Percentiles rank a stretch among this genome's conserved stretches.
phyloP scores from a whole-genome alignment of 2,329 filamentous ascomycete genomes.

The Thermomyces lanuginosus region DNA sequence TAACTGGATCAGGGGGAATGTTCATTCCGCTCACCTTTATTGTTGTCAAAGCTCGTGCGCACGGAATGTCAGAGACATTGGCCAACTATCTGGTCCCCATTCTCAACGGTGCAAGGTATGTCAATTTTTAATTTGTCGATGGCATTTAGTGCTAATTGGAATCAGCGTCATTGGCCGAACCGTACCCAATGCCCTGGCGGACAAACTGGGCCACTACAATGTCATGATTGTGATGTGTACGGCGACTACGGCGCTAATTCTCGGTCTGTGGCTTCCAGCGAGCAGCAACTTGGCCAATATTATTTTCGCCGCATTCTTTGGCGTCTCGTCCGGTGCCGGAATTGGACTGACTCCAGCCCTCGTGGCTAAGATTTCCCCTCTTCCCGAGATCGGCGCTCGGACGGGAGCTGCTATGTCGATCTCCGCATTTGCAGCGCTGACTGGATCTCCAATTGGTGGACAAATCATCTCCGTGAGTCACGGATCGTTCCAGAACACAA shows the following conservation, averaged over 20 bases:
- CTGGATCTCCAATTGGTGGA: slow-evolving; percentile 13
- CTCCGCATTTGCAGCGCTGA: slow-evolving; percentile 11
- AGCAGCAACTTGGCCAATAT: slow-evolving; percentile 11
- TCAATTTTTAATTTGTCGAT: neutral
- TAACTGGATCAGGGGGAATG: slow-evolving; percentile 31
- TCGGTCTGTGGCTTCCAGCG: slow-evolving; percentile 12
- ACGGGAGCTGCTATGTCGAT: slow-evolving; percentile 14
- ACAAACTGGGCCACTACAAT: slow-evolving; percentile 18
- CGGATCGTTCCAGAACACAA: too few species aligned
- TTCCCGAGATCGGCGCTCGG: slow-evolving; percentile 13
- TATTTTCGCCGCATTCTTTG: slow-evolving; percentile 11
- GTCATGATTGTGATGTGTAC: slow-evolving; percentile 11
- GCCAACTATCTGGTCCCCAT: slow-evolving; percentile 39
- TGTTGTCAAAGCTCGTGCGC: slow-evolving; percentile 28
- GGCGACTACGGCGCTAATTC: slow-evolving; percentile 8
- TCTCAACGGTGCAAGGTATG: slow-evolving; percentile 34
- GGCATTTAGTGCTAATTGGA: neutral
- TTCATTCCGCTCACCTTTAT: slow-evolving; percentile 41
- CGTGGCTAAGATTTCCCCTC: slow-evolving; percentile 15
- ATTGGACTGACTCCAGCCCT: slow-evolving; percentile 18
- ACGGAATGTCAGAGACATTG: slow-evolving; percentile 35
- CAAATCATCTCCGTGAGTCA: slow-evolving; percentile 6
- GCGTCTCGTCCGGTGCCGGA: slow-evolving; percentile 13
- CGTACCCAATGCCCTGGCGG: slow-evolving; percentile 18
- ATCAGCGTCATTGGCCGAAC: slow-evolving; percentile 14